Evolutionary conservation across 768 basidiomycete species (phyloP), one percentile per base, ranked within the genome.

Genomic region (Butyriboletus loyo): DNA sequence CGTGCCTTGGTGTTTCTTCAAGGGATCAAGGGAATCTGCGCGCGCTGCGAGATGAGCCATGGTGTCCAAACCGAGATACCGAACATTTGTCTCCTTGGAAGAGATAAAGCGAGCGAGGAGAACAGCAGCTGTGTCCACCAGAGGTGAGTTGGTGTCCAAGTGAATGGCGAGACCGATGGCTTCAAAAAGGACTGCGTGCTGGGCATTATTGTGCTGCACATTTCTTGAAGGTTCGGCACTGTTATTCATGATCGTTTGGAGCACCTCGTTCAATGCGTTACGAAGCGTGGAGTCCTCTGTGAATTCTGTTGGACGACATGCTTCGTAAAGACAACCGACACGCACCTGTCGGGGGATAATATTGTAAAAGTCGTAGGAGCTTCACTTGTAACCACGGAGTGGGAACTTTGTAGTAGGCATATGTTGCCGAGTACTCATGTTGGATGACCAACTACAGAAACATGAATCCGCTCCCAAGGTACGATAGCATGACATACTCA

Each of bases 301-400:
- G 21, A 37, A n/a, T 10, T 42, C 35, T 17, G 30, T 50, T 53
- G 49, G 57, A 40, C 36, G 47, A 47, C 5, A 43, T 44, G 32
- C 51, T 46, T 48, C 21, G 45, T 28, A 31, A 31, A 38, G 37
- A 36, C 6, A 46, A 49, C 34, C 28, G 11, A 15, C 25, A 67
- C 82, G 57, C 55, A 94, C 95, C 93, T 53, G 96, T 87, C 3
- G 97, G 92, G 7, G 96, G 86, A 66, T 98, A 98, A 68, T 97
- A 96, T 68, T 98, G 97, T 34, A 99, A 70, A 15, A 99, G 70
- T 22, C 93, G 87, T 14, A 99, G 77, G 3, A 99, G 80, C 68
- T 98, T 97, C 57, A 98, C 92, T 73, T 98, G 96, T 31, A 98
- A 75, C 97, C 96, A 98, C 1, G 96, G 96, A 22, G 90, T 90